Conservation (phyloP, 1,284 basidiomycete species). For the Leccinum fallax region DNA sequence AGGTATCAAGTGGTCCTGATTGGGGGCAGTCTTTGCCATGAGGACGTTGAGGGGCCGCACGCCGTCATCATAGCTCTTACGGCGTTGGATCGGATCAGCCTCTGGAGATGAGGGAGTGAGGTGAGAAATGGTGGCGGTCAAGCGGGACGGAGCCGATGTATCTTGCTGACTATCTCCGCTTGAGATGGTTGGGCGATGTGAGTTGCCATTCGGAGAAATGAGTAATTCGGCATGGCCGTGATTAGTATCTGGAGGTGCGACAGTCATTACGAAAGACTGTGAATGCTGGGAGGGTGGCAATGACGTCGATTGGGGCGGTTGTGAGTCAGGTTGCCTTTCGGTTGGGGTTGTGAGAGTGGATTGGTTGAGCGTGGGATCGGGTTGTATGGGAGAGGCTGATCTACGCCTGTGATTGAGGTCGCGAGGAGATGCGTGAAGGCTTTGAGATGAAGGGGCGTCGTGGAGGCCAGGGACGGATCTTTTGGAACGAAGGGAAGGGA, state of each 20-base stretch:
- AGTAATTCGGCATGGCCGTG: not conserved
- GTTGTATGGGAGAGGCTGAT: constrained; percentile 20
- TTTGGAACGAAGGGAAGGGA: constrained; percentile 26
- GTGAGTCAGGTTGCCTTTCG: constrained; percentile 4
- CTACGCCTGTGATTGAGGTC: constrained; percentile 13
- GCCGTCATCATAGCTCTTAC: constrained; percentile 64
- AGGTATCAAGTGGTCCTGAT: constrained; percentile 12
- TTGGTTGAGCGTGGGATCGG: not conserved
- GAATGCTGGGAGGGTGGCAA: constrained; percentile 21
- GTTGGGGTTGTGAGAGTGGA: constrained; percentile 18
- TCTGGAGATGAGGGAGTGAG: constrained; percentile 24
- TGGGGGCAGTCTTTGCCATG: constrained; percentile 33
- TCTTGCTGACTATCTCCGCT: not conserved
- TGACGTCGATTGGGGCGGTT: constrained; percentile 3
- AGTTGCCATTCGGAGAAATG: constrained; percentile 5
- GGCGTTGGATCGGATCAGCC: constrained; percentile 36
- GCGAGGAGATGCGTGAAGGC: constrained; percentile 16
- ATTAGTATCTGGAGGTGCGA: constrained; percentile 39
- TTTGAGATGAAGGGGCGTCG: constrained; percentile 31
- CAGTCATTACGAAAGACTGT: constrained; percentile 43
- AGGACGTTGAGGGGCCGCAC: constrained; percentile 52
- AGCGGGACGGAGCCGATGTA: constrained; percentile 22
- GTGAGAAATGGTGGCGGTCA: constrained; percentile 10
- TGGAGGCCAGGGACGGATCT: constrained; percentile 24
- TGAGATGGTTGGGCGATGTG: constrained; percentile 16